Base-by-base conservation (phyloP, 2,329 filamentous ascomycete genomes). In the Aspergillus brasiliensis region DNA sequence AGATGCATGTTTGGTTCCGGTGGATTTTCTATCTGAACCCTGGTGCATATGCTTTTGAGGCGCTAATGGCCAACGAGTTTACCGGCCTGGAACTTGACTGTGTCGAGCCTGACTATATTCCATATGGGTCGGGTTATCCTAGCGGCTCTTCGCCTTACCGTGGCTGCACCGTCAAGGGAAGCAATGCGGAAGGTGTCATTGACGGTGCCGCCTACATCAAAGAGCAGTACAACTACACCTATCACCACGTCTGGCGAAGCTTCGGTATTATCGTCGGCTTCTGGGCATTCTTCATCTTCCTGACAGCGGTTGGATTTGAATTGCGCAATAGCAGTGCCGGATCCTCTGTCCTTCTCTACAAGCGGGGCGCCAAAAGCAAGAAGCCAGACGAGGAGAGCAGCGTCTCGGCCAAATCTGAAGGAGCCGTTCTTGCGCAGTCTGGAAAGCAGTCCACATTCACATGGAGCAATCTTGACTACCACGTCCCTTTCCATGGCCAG, bases 391-490 rank as follows among this genome's bases (percentile, higher is more conserved):
- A 57, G 37, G 56, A 57, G 23, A 58, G 38, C 5, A 17, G 8
- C 27, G 27, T 28, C 8, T 13, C 42, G 8, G 23, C 60, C 1
- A 37, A 47, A 10, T 58, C 56, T 2, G 52, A 64, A 8, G 42
- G 47, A 1, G 40, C 31, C 5, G 58, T 63, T 0, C 61, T 72
- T 5, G 46, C 61, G 1, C 58, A 90, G 70, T 90, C 85, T 0
- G 88, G 62, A 64, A 88, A 89, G 51, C 86, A 89, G 62, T 86
- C 87, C 40, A 82, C 91, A 2, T 81, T 96, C 58, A 95, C 92
- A 0, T 96, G 91, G 90, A 90, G 92, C 71, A 83, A 90, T 58
- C 85, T 97, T 54, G 91, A 88, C 69, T 96, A 96, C 71, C 82
- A 71, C 63, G 88, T 82, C 62, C 77, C 59, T 3, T 79, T 76